These are phyloP conservation scores for Cryptosporidium tyzzeri DNA, from an alignment of 169 alveolate genomes.

Conservation along the genomic window DNA sequence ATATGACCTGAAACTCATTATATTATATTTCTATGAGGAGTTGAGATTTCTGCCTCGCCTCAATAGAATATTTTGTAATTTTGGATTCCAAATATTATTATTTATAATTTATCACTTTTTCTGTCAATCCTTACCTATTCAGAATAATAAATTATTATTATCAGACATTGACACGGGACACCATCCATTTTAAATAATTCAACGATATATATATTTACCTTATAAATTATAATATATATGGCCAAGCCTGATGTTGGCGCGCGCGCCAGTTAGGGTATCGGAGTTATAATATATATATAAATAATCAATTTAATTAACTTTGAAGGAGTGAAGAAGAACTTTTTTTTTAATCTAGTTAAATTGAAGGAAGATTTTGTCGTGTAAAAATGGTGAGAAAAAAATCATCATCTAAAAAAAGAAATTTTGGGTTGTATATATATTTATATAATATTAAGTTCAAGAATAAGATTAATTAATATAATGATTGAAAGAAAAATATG, in stretches of 20 bases:
- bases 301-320: too few species aligned
- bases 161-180: constrained; percentile 27
- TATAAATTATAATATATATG: not conserved
- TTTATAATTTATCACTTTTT: not conserved
- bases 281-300: too few species aligned
- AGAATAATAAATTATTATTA: not conserved
- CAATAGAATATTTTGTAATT: not conserved
- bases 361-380: too few species aligned
- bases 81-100: not conserved
- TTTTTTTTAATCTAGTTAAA: too few species aligned
- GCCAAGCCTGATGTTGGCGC: not conserved
- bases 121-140: not conserved
- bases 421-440: too few species aligned
- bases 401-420: too few species aligned
- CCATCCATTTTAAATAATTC: not conserved
- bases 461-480: too few species aligned
- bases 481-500: too few species aligned
- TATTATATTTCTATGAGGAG: not conserved
- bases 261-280: not conserved
- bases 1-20: constrained; percentile 2
- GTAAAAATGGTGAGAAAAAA: too few species aligned
- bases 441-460: too few species aligned
- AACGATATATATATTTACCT: not conserved
- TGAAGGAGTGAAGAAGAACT: too few species aligned
- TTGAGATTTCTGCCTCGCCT: constrained; percentile 7